phyloP scores from a whole-genome alignment of 2,329 filamentous ascomycete species.

The Ophioceras dolichostomum region DNA sequence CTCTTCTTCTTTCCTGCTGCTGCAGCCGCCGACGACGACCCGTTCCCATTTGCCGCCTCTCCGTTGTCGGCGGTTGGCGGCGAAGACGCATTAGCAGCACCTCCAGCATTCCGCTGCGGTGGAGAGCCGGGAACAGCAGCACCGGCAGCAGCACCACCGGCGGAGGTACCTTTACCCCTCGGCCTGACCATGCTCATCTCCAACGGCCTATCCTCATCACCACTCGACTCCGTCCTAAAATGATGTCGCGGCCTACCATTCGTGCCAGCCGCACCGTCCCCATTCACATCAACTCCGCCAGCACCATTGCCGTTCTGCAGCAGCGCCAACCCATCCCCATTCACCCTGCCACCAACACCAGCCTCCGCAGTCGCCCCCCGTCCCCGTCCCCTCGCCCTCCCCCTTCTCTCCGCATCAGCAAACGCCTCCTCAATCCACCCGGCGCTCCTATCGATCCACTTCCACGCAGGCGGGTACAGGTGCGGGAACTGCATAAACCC shows the following conservation, averaged over 20 bases:
- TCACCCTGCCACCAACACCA: neutral
- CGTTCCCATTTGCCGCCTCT: no score
- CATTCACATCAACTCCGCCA: conserved; percentile 1
- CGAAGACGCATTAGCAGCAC: no score
- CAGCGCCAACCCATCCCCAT: conserved; percentile 2
- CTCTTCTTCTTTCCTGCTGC: conserved; percentile 7
- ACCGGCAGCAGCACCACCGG: conserved; percentile 6
- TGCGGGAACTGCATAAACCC: conserved; percentile 88
- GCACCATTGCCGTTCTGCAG: neutral
- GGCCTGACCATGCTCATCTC: conserved; percentile 65
- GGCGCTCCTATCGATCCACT: conserved; percentile 66
- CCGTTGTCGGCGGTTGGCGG: no score
- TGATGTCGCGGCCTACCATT: conserved; percentile 27
- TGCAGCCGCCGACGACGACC: neutral
- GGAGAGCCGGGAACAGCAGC: no score
- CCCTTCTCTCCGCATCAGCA: conserved; percentile 31
- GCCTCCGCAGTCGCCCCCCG: conserved; percentile 3
- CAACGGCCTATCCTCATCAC: conserved; percentile 62
- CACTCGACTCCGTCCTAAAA: conserved; percentile 50
- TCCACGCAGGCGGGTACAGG: conserved; percentile 83
- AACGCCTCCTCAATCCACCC: conserved; percentile 78
- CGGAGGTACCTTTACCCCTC: conserved; percentile 14
- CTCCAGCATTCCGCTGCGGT: no score
- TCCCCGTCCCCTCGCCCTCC: conserved; percentile 15
- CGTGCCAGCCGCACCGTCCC: conserved; percentile 1